These are phyloP conservation scores for Nothophoma quercina DNA, from an alignment of 2,329 filamentous ascomycete genomes.

Conservation along the genomic window DNA sequence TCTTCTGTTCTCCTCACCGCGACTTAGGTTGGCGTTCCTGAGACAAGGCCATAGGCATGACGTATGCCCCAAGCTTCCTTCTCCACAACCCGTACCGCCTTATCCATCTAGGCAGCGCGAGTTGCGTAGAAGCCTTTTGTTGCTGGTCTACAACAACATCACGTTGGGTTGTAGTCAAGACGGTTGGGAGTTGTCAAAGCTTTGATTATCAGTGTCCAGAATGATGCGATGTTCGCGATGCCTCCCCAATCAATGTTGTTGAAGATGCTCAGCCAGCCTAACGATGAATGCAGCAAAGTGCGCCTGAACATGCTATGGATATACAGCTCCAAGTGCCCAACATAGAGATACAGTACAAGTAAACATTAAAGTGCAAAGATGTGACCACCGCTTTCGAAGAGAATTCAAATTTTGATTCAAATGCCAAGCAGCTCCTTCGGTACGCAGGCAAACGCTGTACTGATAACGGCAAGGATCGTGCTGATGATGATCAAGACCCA, in stretches of 20 bases:
- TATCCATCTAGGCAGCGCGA: conserved; percentile 15
- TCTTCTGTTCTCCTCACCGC: no score
- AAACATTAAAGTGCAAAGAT: not conserved
- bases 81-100: conserved; percentile 15
- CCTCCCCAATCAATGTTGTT: conserved; percentile 1
- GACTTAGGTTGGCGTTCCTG: not conserved
- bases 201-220: no score
- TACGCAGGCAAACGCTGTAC: conserved; percentile 87
- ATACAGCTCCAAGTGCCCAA: conserved; percentile 11
- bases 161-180: no score
- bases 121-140: not conserved
- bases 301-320: conserved; percentile 16
- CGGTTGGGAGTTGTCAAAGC: no score
- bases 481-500: conserved; percentile 76
- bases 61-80: conserved; percentile 2
- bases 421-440: conserved; percentile 66
- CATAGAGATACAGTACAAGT: conserved; percentile 3
- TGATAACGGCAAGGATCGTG: conserved; percentile 72
- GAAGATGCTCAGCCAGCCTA: not conserved
- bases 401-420: not conserved
- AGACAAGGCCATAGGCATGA: not conserved
- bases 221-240: not conserved
- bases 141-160: not conserved
- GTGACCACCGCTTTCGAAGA: not conserved
- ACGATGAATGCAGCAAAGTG: conserved; percentile 2